A percentile compares a stretch with the other conserved stretches of the same genome.
Evolutionary conservation across 225 moss, liverwort and hornwort genomes (phyloP).

Genomic region (Bryum argenteum): DNA sequence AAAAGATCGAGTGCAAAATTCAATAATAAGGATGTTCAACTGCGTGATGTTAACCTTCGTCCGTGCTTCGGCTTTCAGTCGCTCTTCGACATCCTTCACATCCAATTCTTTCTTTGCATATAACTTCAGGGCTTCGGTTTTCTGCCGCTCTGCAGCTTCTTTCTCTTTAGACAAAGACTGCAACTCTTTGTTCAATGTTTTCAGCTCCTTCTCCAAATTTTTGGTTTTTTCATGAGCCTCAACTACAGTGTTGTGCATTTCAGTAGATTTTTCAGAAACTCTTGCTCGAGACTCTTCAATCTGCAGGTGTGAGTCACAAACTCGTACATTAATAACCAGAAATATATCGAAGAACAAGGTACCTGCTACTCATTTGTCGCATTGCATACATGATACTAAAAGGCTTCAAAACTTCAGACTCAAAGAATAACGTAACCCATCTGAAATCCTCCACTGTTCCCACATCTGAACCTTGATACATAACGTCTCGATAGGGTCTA

Average conservation of each 20-base stretch:
- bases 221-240: conserved; percentile 89
- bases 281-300: conserved; percentile 89
- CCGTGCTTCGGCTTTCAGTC: conserved; percentile 47
- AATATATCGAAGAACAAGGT: not conserved
- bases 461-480: conserved; percentile 12
- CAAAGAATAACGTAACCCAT: conserved; percentile 13
- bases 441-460: not conserved
- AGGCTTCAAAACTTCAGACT: conserved; percentile 1
- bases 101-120: conserved; percentile 71
- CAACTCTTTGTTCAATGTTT: conserved; percentile 73
- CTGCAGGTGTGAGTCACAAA: conserved; percentile 46
- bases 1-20: conserved; percentile 16
- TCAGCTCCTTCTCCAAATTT: conserved; percentile 80
- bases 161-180: conserved; percentile 77
- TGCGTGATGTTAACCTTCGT: conserved; percentile 56
- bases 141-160: conserved; percentile 73
- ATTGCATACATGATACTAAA: conserved; percentile 1
- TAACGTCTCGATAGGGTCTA: not conserved
- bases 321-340: not conserved
- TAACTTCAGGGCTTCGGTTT: conserved; percentile 70
- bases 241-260: conserved; percentile 88
- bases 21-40: not conserved
- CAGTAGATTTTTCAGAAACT: conserved; percentile 90
- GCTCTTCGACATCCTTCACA: conserved; percentile 59
- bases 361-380: not conserved